A percentile compares a stretch with the other conserved stretches of the same genome.
Evolutionary conservation across 352 stramenopile genomes (phyloP).

Genomic region (Globisporangium alternatum): DNA sequence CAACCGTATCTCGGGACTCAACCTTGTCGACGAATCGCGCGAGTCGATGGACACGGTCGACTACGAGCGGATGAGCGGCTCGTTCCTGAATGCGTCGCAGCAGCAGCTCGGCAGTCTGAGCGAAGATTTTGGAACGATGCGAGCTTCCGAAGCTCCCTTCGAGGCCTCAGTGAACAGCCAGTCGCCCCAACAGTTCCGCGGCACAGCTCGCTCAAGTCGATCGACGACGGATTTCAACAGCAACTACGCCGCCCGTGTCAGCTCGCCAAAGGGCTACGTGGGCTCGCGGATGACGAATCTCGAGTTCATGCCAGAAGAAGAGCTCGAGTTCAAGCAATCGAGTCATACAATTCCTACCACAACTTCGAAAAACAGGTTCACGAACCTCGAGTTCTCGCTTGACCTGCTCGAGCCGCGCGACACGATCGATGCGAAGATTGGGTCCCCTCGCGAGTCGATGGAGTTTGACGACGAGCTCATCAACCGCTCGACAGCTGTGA

Average conservation of each 20-base stretch:
- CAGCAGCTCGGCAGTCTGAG: constrained; percentile 8
- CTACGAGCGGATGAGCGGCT: constrained; percentile 25
- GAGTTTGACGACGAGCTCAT: constrained; percentile 47
- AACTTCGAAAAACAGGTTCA: constrained; percentile 6
- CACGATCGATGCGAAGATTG: constrained; percentile 11
- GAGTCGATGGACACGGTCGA: constrained; percentile 35
- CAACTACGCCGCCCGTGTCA: neutral
- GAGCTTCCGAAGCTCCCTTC: constrained; percentile 6
- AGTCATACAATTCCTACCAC: neutral
- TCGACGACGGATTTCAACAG: constrained; percentile 17
- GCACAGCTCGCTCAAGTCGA: constrained; percentile 17
- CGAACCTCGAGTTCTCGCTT: constrained; percentile 16
- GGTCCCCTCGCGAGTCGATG: constrained; percentile 22
- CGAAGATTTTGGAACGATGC: constrained; percentile 3
- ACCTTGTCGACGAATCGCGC: constrained; percentile 36
- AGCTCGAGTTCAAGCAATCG: constrained; percentile 5
- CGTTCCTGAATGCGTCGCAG: constrained; percentile 17
- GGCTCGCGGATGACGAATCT: constrained; percentile 11
- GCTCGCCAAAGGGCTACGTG: constrained; percentile 2
- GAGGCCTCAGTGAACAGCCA: neutral
- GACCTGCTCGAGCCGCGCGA: constrained; percentile 16
- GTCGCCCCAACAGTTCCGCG: constrained; percentile 18
- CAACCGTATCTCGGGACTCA: constrained; percentile 39
- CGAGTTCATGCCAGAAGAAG: constrained; percentile 16
- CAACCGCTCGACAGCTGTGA: constrained; percentile 41